Evolutionary conservation across 352 stramenopile genomes (phyloP).

Genomic region (Globisporangium barbulae): DNA sequence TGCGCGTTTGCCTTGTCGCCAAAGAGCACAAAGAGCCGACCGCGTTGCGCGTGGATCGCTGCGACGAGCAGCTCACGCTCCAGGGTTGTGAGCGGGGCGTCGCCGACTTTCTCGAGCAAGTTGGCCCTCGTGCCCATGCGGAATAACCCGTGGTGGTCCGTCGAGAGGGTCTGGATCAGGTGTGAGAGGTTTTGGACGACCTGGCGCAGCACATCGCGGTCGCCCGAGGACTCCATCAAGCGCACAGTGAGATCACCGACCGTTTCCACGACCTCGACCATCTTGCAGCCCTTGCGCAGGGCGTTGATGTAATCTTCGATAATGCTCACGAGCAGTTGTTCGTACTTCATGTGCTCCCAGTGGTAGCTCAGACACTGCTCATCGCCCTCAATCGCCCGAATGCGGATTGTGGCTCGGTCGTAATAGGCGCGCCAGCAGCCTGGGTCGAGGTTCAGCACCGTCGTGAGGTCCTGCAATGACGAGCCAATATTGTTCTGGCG

Average conservation of each 20-base stretch:
- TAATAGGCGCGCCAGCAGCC: conserved; percentile 80
- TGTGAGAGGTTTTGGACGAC: conserved; percentile 63
- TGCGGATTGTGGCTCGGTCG: conserved; percentile 64
- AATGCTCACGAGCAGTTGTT: conserved; percentile 52
- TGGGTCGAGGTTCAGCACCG: conserved; percentile 51
- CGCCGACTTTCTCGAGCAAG: conserved; percentile 1
- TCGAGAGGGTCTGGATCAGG: conserved; percentile 46
- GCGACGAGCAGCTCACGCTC: conserved; percentile 53
- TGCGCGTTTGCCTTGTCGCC: conserved; percentile 44
- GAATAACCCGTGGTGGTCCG: conserved; percentile 34
- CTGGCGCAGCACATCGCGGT: conserved; percentile 54
- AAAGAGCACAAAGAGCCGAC: conserved; percentile 56
- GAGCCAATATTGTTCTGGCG: conserved; percentile 37
- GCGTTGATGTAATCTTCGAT: conserved; percentile 77
- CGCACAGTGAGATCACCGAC: conserved; percentile 66
- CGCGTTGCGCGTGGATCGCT: conserved; percentile 58
- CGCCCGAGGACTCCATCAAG: conserved; percentile 62
- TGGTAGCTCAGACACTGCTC: conserved; percentile 60
- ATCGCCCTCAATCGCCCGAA: conserved; percentile 62
- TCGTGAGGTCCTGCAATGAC: conserved; percentile 64
- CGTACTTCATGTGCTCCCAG: conserved; percentile 67
- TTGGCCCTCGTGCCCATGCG: conserved; percentile 10
- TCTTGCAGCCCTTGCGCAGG: conserved; percentile 62
- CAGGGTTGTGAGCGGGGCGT: conserved; percentile 21
- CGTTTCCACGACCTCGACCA: conserved; percentile 73